Conservation (phyloP, 2,329 filamentous ascomycete genomes). For the Lachnellula occidentalis region DNA sequence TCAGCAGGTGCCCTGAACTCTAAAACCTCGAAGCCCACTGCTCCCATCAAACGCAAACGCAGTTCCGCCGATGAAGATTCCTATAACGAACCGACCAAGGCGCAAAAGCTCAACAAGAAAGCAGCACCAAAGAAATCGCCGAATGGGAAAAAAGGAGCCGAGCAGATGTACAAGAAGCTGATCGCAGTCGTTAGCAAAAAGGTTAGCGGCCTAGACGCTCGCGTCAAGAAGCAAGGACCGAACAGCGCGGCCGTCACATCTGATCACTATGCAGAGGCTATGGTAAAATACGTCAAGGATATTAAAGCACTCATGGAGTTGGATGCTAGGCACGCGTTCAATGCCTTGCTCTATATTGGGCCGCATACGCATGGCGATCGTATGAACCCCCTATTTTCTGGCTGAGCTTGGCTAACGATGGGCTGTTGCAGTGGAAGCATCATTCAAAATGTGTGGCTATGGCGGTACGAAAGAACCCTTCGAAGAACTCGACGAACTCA, state of each 20-base stretch:
- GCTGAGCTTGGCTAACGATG: background rate
- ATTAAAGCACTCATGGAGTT: constrained; percentile 1
- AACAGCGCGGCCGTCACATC: background rate
- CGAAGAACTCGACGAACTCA: background rate
- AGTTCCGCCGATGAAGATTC: background rate
- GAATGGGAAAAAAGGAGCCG: background rate
- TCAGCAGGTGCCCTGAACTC: background rate
- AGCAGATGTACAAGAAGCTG: background rate
- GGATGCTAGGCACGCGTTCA: constrained; percentile 1
- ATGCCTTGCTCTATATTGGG: background rate
- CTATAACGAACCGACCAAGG: background rate
- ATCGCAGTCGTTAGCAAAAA: constrained; percentile 1
- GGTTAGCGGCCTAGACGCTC: background rate
- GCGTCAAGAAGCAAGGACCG: background rate
- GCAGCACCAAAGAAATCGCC: background rate
- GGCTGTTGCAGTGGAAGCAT: background rate
- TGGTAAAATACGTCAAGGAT: constrained; percentile 3
- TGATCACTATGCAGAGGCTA: constrained; percentile 2
- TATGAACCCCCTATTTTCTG: background rate
- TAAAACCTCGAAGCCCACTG: background rate
- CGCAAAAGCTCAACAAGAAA: background rate
- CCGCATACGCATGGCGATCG: constrained; percentile 1
- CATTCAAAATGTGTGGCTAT: background rate
- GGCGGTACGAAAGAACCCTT: background rate
- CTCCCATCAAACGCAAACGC: constrained; percentile 1